Conservation (phyloP, 2,329 filamentous ascomycete genomes). For the Hypocreales sp. region DNA sequence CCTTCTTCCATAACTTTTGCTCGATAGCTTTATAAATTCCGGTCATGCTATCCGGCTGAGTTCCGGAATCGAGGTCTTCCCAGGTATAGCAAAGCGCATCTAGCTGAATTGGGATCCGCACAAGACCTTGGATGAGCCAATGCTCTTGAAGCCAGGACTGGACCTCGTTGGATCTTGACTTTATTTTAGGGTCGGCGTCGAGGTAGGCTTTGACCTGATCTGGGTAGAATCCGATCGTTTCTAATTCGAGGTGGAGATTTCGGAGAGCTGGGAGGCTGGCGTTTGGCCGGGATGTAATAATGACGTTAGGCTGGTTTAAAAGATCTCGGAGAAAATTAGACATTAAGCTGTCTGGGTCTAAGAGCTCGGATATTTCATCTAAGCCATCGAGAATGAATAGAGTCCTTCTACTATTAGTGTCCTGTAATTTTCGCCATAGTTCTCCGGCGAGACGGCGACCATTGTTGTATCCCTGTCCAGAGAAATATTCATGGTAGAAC, state of each 20-base stretch:
- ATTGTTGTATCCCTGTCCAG: conserved; percentile 1
- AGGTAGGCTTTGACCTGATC: conserved; percentile 19
- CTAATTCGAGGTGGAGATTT: conserved; percentile 18
- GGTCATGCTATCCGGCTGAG: conserved; percentile 19
- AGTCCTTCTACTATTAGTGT: conserved; percentile 7
- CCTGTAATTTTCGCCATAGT: conserved; percentile 5
- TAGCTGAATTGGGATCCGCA: conserved; percentile 27
- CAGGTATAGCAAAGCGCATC: conserved; percentile 26
- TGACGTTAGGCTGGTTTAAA: conserved; percentile 17
- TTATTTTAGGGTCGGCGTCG: conserved; percentile 2
- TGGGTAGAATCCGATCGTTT: conserved; percentile 22
- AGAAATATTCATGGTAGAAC: conserved; percentile 14
- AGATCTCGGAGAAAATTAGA: conserved; percentile 12
- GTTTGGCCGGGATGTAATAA: conserved; percentile 24
- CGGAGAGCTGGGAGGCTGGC: conserved; percentile 3
- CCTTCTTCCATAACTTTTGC: conserved; percentile 21
- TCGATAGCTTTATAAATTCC: conserved; percentile 17
- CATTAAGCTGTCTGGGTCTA: conserved; percentile 4
- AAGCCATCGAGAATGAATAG: conserved; percentile 26
- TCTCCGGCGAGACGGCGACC: conserved; percentile 5
- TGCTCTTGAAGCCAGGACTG: conserved; percentile 16
- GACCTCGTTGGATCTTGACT: conserved; percentile 9
- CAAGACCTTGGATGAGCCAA: conserved; percentile 16
- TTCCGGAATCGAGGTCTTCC: conserved; percentile 7
- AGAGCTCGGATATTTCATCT: conserved; percentile 20